Evolutionary conservation across 441 rosid species (phyloP).

Genomic region (Populus hybrid): DNA sequence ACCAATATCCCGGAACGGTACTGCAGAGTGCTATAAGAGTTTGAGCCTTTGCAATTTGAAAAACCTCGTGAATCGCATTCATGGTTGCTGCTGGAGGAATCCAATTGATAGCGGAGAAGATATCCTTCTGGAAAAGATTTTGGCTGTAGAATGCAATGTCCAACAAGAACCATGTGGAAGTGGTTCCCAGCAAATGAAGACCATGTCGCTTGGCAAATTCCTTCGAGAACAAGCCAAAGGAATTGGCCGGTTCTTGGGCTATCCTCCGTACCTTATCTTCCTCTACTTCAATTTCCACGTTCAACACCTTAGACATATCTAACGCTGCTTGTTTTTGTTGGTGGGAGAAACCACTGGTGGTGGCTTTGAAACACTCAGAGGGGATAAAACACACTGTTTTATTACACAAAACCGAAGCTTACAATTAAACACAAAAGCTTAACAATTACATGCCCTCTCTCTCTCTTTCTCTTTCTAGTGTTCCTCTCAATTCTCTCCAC

Average conservation of each 20-base stretch:
- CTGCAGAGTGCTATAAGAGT: slow-evolving; percentile 77
- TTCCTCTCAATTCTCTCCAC: too few relatives aligned
- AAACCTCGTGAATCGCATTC: slow-evolving; percentile 71
- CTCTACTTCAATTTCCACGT: slow-evolving; percentile 53
- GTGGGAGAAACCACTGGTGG: too few relatives aligned
- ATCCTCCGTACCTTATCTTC: slow-evolving; percentile 31
- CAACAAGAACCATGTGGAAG: slow-evolving; percentile 70
- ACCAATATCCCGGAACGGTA: slow-evolving; percentile 86
- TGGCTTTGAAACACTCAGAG: too few relatives aligned
- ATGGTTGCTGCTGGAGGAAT: slow-evolving; percentile 55
- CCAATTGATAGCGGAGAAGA: slow-evolving; percentile 69
- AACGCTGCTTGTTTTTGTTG: slow-evolving; percentile 41
- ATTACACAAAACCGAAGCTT: too few relatives aligned
- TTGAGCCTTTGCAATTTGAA: slow-evolving; percentile 58
- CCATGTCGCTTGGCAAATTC: slow-evolving; percentile 58
- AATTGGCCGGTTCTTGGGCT: slow-evolving; percentile 2
- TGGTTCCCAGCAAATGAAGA: slow-evolving; percentile 62
- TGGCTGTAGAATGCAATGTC: slow-evolving; percentile 86
- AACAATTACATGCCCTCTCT: too few relatives aligned
- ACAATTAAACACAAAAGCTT: too few relatives aligned
- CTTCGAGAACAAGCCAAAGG: slow-evolving; percentile 53
- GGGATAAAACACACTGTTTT: too few relatives aligned
- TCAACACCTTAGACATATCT: slow-evolving; percentile 72
- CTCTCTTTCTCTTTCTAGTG: too few relatives aligned
- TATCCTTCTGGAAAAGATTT: slow-evolving; percentile 72